Evolutionary conservation across 306 rosid species (phyloP), one percentile per base, ranked within the genome.

Genomic region (Quercus wislizeni): DNA sequence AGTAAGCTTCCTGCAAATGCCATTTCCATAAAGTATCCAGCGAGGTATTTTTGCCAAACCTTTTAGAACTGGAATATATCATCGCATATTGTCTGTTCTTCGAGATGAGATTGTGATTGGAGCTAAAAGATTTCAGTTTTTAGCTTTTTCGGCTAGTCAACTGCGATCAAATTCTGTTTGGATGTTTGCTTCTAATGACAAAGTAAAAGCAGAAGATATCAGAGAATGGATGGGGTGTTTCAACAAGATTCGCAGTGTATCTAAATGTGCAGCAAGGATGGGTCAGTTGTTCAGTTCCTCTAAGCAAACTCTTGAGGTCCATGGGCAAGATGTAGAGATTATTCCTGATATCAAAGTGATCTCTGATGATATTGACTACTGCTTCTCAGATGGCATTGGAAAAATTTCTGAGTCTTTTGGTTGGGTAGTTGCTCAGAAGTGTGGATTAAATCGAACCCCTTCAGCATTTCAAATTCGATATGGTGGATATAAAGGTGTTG

Each of bases 201-300:
- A 73, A 70, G 80, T 94, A 74, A 91, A 84, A 81, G 95, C 99
- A 8, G 91, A 84, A 78, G 91, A 89, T 81, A 90, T 94, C 71
- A 86, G 97, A 81, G 87, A 92, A 79, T 94, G 97, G 99, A 94
- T 94, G 97, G 99, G 99, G 77, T 85, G 91, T 85, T 92, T 94
- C 85, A 88, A 74, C 35, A 88, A 85, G 81, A 94, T 94, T 75
- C 93, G 91, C 11, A 94, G 95, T 41, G 75, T 94, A 46, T 94
- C 99, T 43, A 94, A 92, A 86, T 94, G 99, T 79, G 99, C 97
- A 20, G 97, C 99, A 52, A 88, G 99, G 87, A 94, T 92, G 99
- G 99, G 99, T 77, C 99, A 94, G 84, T 79, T 94, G 69, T 94
- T 94, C 86, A 94, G 99, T 79, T 91, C 97, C 56, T 92, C 99